These are phyloP conservation scores for Thraustochytrium striatum DNA, from an alignment of 352 stramenopile species.

Conservation along the genomic window DNA sequence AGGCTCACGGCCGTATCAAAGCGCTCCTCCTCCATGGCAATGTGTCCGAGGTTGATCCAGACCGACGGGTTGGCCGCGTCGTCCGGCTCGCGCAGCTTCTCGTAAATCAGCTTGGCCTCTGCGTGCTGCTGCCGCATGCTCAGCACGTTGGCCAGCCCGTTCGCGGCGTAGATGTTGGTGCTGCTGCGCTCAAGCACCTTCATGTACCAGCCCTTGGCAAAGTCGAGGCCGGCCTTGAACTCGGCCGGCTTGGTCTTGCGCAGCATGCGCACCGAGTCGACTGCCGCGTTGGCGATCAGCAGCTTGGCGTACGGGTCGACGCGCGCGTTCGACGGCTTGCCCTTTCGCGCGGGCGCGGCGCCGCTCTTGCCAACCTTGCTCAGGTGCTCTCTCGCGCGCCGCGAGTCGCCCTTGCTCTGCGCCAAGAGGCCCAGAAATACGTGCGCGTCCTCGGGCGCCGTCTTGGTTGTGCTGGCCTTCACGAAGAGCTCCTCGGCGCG, in stretches of 20 bases:
- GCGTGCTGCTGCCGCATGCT: not conserved
- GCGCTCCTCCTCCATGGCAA: constrained; percentile 33
- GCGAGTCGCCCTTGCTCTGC: not conserved
- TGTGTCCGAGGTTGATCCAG: constrained; percentile 38
- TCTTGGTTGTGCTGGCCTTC: constrained; percentile 11
- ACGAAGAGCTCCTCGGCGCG: not conserved
- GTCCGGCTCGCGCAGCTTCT: constrained; percentile 34
- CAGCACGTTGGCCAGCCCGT: constrained; percentile 26
- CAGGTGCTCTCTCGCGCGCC: not conserved
- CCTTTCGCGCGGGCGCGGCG: too few species aligned
- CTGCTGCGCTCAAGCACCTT: constrained; percentile 36
- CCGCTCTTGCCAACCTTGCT: constrained; percentile 25
- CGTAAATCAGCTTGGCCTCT: not conserved
- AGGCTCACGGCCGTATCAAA: constrained; percentile 18
- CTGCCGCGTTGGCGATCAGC: constrained; percentile 2
- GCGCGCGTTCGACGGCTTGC: constrained; percentile 10
- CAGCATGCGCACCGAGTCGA: not conserved
- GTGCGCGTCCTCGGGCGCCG: not conserved
- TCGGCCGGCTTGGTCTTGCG: not conserved
- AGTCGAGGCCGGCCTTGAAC: constrained; percentile 3
- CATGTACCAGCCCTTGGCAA: constrained; percentile 41
- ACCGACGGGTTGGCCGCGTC: constrained; percentile 33
- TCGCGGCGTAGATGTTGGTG: constrained; percentile 19
- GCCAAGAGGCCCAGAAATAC: not conserved
- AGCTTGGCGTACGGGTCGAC: constrained; percentile 35